Evolutionary conservation across 2,329 filamentous ascomycete genomes (phyloP), one percentile per base, ranked within the genome.

Genomic region (Fusarium tuaranense): DNA sequence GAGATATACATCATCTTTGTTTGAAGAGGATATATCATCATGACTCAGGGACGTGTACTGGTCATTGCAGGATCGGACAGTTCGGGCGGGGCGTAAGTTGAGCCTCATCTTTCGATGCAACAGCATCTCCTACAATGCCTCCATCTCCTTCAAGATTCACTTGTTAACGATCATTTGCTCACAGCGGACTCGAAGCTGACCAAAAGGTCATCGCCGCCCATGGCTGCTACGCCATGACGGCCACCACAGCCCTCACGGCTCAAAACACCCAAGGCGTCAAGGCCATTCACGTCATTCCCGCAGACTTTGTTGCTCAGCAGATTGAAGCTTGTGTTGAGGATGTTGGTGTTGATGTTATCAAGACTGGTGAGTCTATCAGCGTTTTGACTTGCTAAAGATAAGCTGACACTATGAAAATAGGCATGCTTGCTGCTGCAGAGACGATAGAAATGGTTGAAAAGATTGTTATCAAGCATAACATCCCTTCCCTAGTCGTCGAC

Each of bases 201-300:
- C 95, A 98, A 81, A 97, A 98, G 82, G 95, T 97, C 71, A 93
- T 98, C 70, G 93, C 95, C 53, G 94, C 94, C 20, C 95, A 98
- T 89, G 92, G 93, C 69, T 97, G 94, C 85, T 98, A 98, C 87
- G 95, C 95, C 69, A 97, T 98, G 92, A 98, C 96, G 61, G 95
- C 95, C 25, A 98, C 96, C 12, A 97, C 96, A 16, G 96, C 96
- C 22, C 86, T 99, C 80, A 99, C 97, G n/a, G 95, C 95, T 18
- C 97, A 98, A 81, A 98, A 98, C 83, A 99, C 97, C 0, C 88
- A 90, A 63, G 95, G 95, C 6, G 95, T 98, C 16, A 87, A 91
- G 71, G 94, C 89, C 74, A 94, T 98, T 62, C 94, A 98, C 80
- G 86, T 93, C 66, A 90, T 94, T 9, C 96, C 96, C 0, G 87